Percentiles rank a stretch among this genome's conserved stretches.
phyloP scores from a whole-genome alignment of 1,139 yeast genomes.

The Spencermartinsiella ligniputridi region DNA sequence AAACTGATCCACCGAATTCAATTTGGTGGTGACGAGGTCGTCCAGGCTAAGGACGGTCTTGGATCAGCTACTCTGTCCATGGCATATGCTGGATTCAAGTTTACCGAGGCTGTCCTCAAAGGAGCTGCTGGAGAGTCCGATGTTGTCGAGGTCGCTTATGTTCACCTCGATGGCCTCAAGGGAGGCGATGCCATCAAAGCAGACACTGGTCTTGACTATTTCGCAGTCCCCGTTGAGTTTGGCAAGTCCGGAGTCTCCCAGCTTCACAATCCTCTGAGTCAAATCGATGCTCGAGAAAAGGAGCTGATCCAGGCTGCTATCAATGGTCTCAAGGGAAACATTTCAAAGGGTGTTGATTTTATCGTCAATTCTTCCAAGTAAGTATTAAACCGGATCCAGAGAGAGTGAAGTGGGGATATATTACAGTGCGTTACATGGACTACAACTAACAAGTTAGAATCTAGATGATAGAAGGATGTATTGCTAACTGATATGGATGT shows the following conservation, averaged over 20 bases:
- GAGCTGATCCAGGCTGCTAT: slow-evolving; percentile 74
- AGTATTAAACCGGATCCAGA: no score
- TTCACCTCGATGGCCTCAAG: slow-evolving; percentile 41
- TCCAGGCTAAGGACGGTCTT: slow-evolving; percentile 97
- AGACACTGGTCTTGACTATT: slow-evolving; percentile 76
- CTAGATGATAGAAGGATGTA: no score
- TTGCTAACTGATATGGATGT: no score
- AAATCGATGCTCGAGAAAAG: slow-evolving; percentile 33
- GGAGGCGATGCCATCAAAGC: slow-evolving; percentile 36
- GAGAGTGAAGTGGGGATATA: no score
- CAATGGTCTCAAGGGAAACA: slow-evolving; percentile 68
- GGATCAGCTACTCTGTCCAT: slow-evolving; percentile 98
- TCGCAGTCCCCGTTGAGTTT: slow-evolving; percentile 82
- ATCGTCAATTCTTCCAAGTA: slow-evolving; percentile 16
- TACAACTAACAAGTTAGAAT: not conserved
- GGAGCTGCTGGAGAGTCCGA: slow-evolving; percentile 54
- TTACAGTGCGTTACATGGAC: no score
- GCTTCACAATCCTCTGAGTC: slow-evolving; percentile 43
- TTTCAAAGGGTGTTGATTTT: slow-evolving; percentile 65
- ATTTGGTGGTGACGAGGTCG: slow-evolving; percentile 99
- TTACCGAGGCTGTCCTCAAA: slow-evolving; percentile 81
- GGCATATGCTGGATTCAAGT: slow-evolving; percentile 98
- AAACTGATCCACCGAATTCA: slow-evolving; percentile 88
- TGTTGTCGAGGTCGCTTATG: slow-evolving; percentile 67
- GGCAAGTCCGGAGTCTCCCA: slow-evolving; percentile 81